phyloP scores from a whole-genome alignment of 2,329 filamentous ascomycete species.

The Aspergillus phoenicis region DNA sequence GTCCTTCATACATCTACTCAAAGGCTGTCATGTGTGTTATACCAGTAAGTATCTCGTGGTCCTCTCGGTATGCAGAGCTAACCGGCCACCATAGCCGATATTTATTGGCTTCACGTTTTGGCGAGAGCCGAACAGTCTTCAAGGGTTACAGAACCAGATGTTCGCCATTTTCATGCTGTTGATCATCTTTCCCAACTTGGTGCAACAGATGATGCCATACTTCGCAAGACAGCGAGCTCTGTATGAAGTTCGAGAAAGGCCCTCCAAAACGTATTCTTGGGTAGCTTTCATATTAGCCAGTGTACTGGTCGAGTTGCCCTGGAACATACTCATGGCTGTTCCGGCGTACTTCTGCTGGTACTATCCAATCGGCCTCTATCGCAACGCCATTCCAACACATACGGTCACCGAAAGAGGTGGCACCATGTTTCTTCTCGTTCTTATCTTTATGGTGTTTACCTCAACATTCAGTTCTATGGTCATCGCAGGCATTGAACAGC shows the following conservation, averaged over 20 bases:
- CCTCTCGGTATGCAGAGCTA: neutral
- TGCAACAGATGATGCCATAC: constrained; percentile 56
- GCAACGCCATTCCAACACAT: constrained; percentile 39
- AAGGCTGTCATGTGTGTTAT: constrained; percentile 67
- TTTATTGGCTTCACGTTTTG: constrained; percentile 85
- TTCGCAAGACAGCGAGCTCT: constrained; percentile 58
- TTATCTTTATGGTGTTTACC: constrained; percentile 70
- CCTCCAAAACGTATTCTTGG: constrained; percentile 72
- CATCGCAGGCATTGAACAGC: constrained; percentile 68
- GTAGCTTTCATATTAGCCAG: constrained; percentile 69
- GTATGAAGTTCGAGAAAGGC: constrained; percentile 60
- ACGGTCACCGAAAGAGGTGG: constrained; percentile 56
- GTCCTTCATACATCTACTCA: constrained; percentile 82
- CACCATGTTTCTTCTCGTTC: constrained; percentile 64
- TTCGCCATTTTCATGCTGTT: constrained; percentile 83
- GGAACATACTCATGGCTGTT: constrained; percentile 58
- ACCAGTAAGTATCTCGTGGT: constrained; percentile 65
- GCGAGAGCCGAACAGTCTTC: constrained; percentile 69
- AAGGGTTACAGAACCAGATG: constrained; percentile 87
- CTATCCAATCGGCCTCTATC: constrained; percentile 58
- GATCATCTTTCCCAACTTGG: constrained; percentile 68
- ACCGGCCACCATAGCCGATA: constrained; percentile 53
- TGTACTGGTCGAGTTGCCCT: constrained; percentile 69
- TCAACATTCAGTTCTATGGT: constrained; percentile 72
- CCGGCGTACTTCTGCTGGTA: constrained; percentile 67